Conservation (phyloP, 1,284 basidiomycete species). For the Pascua sp. region DNA sequence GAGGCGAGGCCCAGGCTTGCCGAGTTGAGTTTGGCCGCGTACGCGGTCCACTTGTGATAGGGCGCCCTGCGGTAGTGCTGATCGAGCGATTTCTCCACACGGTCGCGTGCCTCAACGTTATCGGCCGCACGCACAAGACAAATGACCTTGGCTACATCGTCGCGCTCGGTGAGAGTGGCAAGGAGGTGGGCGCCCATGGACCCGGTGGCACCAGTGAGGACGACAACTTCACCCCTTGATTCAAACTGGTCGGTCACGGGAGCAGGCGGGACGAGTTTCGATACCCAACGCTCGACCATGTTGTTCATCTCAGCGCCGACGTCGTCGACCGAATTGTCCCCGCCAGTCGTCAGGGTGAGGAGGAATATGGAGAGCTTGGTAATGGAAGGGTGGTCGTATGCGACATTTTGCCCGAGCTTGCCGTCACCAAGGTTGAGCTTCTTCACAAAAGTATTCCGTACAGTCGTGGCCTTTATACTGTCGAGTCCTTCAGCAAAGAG, state of each 20-base stretch:
- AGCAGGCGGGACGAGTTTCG: constrained; percentile 23
- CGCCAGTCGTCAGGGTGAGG: constrained; percentile 20
- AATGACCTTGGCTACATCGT: constrained; percentile 52
- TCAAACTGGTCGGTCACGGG: not conserved
- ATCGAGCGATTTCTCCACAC: constrained; percentile 33
- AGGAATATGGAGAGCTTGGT: constrained; percentile 30
- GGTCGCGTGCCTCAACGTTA: constrained; percentile 30
- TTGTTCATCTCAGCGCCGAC: not conserved
- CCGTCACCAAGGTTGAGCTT: constrained; percentile 48
- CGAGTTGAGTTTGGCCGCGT: constrained; percentile 53
- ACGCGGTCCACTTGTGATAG: constrained; percentile 48
- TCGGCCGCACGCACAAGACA: constrained; percentile 53
- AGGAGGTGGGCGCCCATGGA: constrained; percentile 62
- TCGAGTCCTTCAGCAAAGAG: constrained; percentile 54
- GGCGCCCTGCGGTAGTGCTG: constrained; percentile 28
- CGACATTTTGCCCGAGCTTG: constrained; percentile 50
- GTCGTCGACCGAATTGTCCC: not conserved
- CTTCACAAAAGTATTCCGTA: constrained; percentile 56
- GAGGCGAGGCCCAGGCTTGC: constrained; percentile 51
- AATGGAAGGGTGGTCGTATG: constrained; percentile 45
- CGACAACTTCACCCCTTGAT: constrained; percentile 21
- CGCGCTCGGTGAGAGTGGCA: constrained; percentile 50
- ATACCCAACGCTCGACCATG: not conserved
- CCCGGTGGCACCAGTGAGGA: constrained; percentile 61
- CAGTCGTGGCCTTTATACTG: constrained; percentile 58